Base-by-base conservation (phyloP, 495 filamentous ascomycete species). In the Penicillium antarcticum region DNA sequence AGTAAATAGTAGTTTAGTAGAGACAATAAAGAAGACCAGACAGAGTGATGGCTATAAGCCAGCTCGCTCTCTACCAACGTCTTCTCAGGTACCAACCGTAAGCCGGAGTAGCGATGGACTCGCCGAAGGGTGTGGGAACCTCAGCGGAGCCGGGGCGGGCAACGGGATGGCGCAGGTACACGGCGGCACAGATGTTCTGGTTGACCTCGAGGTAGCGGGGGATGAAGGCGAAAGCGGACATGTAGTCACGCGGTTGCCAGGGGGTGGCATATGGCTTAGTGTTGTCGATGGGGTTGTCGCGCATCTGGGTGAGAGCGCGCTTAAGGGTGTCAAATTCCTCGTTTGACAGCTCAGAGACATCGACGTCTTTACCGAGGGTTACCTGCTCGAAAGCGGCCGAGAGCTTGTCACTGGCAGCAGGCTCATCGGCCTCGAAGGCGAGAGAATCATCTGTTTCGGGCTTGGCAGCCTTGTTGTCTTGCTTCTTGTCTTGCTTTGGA, bases 171-270 rank as follows among this genome's bases (percentile, higher is more conserved):
- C 94, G 81, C 53, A 98, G 71, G 72, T 97, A 98, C 35, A 98
- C 92, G 16, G 94, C 94, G 13, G 91, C 83, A 73, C 94, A 97
- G 60, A 96, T 87, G 60, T 88, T 91, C 65, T 92, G 92, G 76
- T 97, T 96, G 61, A 98, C 94, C 74, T 98, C 94, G 51, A 98
- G 80, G 72, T 96, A 98, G 51, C 88, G 78, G 17, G 94, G 94
- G 51, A 98, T 90, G 68, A 96, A 96, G 12, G 91, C 91, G 67
- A 97, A 98, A 2, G 91, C 83, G 16, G 79, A 74, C 87, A 98
- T 92, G 74, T 81, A 97, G 42, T 84, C 77, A 35, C 91, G 76
- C n/a, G 94, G 94, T 24, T 74, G 66, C 94, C 94, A 98, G 16
- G 94, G 94, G 13, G 92, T 96, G 14, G 78, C 76, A 70, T 98